A percentile compares a stretch with the other conserved stretches of the same genome.
Conservation (phyloP, 306 rosid species). For the Aeschynomene evenia region DNA sequence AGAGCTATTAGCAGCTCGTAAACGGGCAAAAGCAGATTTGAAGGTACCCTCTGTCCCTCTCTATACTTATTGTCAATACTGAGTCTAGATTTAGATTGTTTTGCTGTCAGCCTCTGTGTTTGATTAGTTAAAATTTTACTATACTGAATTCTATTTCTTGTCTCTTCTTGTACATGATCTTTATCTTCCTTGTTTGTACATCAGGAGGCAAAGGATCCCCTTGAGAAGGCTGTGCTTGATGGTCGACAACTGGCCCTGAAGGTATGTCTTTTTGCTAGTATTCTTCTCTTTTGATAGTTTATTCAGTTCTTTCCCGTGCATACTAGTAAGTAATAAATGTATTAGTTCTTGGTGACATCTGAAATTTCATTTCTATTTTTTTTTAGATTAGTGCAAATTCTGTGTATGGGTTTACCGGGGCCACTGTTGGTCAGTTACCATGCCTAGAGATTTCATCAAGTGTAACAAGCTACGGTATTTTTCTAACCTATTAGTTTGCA, state of each 20-base stretch:
- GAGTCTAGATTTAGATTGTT: slow-evolving; percentile 3
- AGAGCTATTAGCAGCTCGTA: slow-evolving; percentile 88
- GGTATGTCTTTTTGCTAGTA: slow-evolving; percentile 36
- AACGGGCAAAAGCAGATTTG: slow-evolving; percentile 94
- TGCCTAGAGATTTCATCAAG: slow-evolving; percentile 96
- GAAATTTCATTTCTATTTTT: background rate
- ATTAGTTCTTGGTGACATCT: slow-evolving; percentile 15
- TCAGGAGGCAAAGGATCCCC: slow-evolving; percentile 92
- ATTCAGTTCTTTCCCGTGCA: background rate
- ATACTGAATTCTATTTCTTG: slow-evolving; percentile 13
- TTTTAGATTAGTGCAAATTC: slow-evolving; percentile 94
- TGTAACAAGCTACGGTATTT: slow-evolving; percentile 98
- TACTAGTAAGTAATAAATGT: background rate
- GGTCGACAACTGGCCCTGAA: slow-evolving; percentile 94
- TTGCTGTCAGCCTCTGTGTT: slow-evolving; percentile 12
- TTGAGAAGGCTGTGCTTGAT: slow-evolving; percentile 94
- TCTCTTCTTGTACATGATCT: slow-evolving; percentile 25
- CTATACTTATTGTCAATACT: background rate
- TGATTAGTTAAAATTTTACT: slow-evolving; percentile 7
- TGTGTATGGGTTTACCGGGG: slow-evolving; percentile 98
- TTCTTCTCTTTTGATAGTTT: slow-evolving; percentile 8
- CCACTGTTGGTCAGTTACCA: slow-evolving; percentile 90
- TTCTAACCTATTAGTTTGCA: slow-evolving; percentile 19
- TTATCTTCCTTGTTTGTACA: slow-evolving; percentile 14
- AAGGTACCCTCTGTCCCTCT: slow-evolving; percentile 57